Conservation (phyloP, 75 land plant species). For the Sequoia sempervirens region DNA sequence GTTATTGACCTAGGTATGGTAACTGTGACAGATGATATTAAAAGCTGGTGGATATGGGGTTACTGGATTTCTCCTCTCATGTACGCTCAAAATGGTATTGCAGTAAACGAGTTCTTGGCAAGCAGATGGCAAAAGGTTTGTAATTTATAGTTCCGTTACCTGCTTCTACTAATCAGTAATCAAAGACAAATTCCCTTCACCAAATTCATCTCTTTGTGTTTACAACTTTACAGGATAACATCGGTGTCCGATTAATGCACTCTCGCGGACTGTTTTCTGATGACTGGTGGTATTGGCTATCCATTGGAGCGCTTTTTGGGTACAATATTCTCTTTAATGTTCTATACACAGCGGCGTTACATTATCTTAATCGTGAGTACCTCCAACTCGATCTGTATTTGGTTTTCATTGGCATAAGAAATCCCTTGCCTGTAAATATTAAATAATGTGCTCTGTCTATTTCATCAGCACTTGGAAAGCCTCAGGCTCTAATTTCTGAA, state of each 20-base stretch:
- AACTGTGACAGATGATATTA: constrained; percentile 25
- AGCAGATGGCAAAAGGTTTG: constrained; percentile 35
- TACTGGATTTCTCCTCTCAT: constrained; percentile 58
- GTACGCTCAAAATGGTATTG: constrained; percentile 42
- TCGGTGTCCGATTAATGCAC: constrained; percentile 49
- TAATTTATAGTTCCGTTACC: neutral
- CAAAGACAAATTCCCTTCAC: constrained; percentile 38
- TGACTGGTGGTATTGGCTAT: constrained; percentile 62
- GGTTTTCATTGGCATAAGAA: neutral
- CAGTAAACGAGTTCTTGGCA: constrained; percentile 52
- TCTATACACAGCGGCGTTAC: constrained; percentile 21
- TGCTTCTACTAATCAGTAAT: neutral
- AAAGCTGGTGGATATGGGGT: constrained; percentile 65
- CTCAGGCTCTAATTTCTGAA: constrained; percentile 35
- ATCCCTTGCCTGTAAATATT: neutral
- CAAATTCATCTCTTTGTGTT: neutral
- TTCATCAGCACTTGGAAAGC: constrained; percentile 33
- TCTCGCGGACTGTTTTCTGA: constrained; percentile 51
- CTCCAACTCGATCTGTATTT: neutral
- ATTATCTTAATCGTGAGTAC: constrained; percentile 17
- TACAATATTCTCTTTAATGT: constrained; percentile 50
- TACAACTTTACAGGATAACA: neutral
- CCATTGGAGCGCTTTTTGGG: constrained; percentile 36
- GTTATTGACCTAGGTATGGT: neutral
- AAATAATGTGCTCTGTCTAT: neutral